Conservation (phyloP, 768 basidiomycete genomes). For the Flagelloscypha sp. region DNA sequence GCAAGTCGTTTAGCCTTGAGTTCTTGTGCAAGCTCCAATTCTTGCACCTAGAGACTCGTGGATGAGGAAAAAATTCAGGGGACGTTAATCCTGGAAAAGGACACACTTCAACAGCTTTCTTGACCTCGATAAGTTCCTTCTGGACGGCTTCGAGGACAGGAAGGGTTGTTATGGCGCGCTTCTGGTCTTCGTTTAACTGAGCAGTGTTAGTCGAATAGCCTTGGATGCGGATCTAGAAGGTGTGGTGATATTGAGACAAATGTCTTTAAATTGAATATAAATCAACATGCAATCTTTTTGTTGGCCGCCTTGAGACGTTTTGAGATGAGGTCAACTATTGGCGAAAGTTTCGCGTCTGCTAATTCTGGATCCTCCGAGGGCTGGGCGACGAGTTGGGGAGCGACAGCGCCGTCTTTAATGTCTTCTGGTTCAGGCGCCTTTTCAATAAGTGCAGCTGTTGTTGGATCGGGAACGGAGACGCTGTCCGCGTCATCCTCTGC, state of each 20-base stretch:
- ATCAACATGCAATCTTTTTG: slow-evolving; percentile 72
- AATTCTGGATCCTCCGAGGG: slow-evolving; percentile 29
- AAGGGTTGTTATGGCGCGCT: slow-evolving; percentile 60
- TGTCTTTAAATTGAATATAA: slow-evolving; percentile 1
- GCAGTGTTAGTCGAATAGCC: slow-evolving; percentile 62
- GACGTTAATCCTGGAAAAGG: neutral
- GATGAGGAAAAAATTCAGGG: slow-evolving; percentile 2
- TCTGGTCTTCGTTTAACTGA: slow-evolving; percentile 86
- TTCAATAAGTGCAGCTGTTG: slow-evolving; percentile 39
- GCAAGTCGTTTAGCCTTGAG: slow-evolving; percentile 46
- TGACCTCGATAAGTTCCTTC: slow-evolving; percentile 79
- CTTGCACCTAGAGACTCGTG: slow-evolving; percentile 39
- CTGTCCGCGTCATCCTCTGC: slow-evolving; percentile 38
- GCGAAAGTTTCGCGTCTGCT: slow-evolving; percentile 53
- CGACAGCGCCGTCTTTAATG: slow-evolving; percentile 35
- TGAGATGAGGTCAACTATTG: slow-evolving; percentile 68
- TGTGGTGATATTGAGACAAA: slow-evolving; percentile 8
- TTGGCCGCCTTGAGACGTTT: slow-evolving; percentile 70
- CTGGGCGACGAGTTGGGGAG: slow-evolving; percentile 37
- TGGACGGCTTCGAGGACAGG: slow-evolving; percentile 68
- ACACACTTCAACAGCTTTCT: slow-evolving; percentile 75
- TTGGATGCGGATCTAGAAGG: slow-evolving; percentile 58
- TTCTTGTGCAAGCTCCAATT: slow-evolving; percentile 54
- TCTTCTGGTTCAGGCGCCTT: slow-evolving; percentile 41
- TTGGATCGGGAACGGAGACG: slow-evolving; percentile 34